Evolutionary conservation across 2,329 filamentous ascomycete species (phyloP).

Genomic region (Hypoxylon sp.): DNA sequence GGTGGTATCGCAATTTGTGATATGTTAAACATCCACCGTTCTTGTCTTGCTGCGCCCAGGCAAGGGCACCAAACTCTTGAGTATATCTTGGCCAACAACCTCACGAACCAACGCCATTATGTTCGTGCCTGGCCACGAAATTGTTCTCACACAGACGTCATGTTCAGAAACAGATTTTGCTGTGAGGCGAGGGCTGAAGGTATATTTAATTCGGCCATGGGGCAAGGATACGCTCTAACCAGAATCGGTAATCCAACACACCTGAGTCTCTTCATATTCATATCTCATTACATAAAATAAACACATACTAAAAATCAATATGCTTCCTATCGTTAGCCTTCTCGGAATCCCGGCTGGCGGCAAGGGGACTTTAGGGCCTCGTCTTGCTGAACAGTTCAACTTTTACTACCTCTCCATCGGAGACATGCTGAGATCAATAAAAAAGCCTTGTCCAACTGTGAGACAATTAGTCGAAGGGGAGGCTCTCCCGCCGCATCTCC

Average conservation of each 20-base stretch:
- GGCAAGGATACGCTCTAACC: background rate
- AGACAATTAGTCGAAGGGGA: background rate
- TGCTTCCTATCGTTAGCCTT: constrained; percentile 39
- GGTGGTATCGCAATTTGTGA: background rate
- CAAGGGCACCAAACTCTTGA: background rate
- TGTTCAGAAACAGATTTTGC: background rate
- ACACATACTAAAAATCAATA: constrained; percentile 4
- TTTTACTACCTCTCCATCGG: constrained; percentile 37
- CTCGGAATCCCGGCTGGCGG: constrained; percentile 32
- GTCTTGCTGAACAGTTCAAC: constrained; percentile 27
- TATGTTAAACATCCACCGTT: background rate
- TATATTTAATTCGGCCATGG: background rate
- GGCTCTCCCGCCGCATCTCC: background rate
- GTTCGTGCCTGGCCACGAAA: background rate
- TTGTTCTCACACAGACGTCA: background rate
- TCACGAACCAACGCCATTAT: background rate
- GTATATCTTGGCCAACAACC: background rate
- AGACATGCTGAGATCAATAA: constrained; percentile 12
- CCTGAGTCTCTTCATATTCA: background rate
- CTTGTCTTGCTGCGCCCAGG: background rate
- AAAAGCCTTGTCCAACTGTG: background rate
- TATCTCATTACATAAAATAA: background rate
- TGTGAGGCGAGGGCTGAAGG: background rate
- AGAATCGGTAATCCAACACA: background rate
- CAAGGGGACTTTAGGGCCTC: constrained; percentile 31